Conservation (phyloP, 2,329 filamentous ascomycete genomes). For the Diplodia corticola region DNA sequence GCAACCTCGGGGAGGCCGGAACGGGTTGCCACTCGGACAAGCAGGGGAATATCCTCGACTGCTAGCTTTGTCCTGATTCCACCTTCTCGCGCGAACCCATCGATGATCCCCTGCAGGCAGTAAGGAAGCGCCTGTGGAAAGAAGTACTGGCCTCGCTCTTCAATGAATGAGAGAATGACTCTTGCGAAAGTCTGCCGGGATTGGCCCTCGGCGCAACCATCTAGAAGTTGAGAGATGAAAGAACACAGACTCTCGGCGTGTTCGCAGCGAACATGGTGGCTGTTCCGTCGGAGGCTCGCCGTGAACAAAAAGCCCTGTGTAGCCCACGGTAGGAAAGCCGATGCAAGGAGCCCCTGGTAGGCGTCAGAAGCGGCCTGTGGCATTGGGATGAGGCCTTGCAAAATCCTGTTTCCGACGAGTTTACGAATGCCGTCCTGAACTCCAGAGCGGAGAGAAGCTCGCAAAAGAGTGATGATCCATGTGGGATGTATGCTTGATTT, state of each 20-base stretch:
- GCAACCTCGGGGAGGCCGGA: constrained; percentile 47
- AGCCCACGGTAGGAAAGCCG: constrained; percentile 50
- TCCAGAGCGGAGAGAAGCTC: constrained; percentile 41
- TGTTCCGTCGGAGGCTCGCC: constrained; percentile 36
- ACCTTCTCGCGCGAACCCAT: constrained; percentile 28
- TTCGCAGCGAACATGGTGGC: constrained; percentile 35
- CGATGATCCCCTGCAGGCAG: constrained; percentile 44
- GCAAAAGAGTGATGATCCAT: constrained; percentile 47
- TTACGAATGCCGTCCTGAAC: constrained; percentile 51
- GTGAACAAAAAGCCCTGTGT: constrained; percentile 49
- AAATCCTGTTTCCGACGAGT: constrained; percentile 48
- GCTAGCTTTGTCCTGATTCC: constrained; percentile 25
- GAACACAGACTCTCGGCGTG: constrained; percentile 44
- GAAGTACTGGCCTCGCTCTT: constrained; percentile 34
- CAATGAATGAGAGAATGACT: constrained; percentile 38
- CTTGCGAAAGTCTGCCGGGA: constrained; percentile 30
- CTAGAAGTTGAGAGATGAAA: constrained; percentile 39
- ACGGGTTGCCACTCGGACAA: constrained; percentile 40
- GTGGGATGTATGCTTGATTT: constrained; percentile 39
- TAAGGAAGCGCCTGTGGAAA: constrained; percentile 47
- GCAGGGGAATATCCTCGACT: constrained; percentile 33
- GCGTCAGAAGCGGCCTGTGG: constrained; percentile 29
- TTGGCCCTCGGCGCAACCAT: constrained; percentile 20
- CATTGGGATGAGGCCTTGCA: constrained; percentile 29
- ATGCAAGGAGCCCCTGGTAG: constrained; percentile 45